Base-by-base conservation (phyloP, 345 rosid species). In the Pistacia vera region DNA sequence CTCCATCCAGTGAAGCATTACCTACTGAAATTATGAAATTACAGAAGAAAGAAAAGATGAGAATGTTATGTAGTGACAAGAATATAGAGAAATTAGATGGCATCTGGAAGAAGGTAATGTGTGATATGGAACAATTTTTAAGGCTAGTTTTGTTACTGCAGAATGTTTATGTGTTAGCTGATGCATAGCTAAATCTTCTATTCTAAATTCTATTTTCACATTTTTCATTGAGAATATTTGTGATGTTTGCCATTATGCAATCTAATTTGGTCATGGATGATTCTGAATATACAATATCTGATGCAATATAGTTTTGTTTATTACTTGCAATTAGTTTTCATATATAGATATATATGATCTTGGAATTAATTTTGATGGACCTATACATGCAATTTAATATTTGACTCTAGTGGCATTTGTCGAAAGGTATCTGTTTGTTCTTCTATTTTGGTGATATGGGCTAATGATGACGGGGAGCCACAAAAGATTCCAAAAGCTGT, bases 41-140 rank as follows among this genome's bases (percentile, higher is more conserved):
- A 64, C 94, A 91, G 72, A 88, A 86, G 83, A 85, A 87, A 80
- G 95, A 90, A 83, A 90, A 79, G 82, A 74, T 86, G 83, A 93
- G 83, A 81, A 89, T 85, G 81, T 77, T 89, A 71, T 66, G 80
- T 68, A 87, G 85, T 77, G 95, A 83, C 85, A 86, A 90, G 82
- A 86, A 88, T 83, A 72, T 91, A 49, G 87, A 73, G 82, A 92
- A 89, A 88, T 82, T 92, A 81, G 89, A 90, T 25, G 97, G 98
- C 60, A 87, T 95, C 74, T 95, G 98, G 98, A 95, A 88, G 85
- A 91, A 95, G 98, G 98, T 95, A 83, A 71, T 79, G 46, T 58
- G 57, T 68, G 63, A 61, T 44, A 25, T 73, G 22, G 18, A 17
- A 54, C 70, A 59, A 46, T 79, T 82, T 48, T 49, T 60, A 78